Percentiles rank a stretch among this genome's conserved stretches.
These are phyloP conservation scores for Mrakia blollopis DNA, from an alignment of 768 basidiomycete species.

Conservation along the genomic window DNA sequence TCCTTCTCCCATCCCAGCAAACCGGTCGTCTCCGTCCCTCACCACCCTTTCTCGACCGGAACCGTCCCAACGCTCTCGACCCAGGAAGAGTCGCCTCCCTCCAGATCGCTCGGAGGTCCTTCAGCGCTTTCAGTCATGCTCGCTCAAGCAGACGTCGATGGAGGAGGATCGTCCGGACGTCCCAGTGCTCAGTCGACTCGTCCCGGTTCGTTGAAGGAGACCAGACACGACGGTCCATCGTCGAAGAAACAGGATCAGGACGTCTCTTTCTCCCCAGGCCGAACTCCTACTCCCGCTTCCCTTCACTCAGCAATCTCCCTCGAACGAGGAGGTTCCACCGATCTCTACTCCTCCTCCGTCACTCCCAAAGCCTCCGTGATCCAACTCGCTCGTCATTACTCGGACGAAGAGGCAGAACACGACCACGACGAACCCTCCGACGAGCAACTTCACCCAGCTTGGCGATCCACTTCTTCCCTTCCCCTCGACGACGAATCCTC, in stretches of 20 bases:
- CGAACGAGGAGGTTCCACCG: neutral
- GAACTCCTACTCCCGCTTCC: conserved; percentile 2
- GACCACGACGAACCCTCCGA: conserved; percentile 11
- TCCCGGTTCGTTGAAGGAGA: neutral
- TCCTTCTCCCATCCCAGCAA: neutral
- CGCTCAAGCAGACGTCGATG: conserved; percentile 2
- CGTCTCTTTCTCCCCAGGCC: neutral
- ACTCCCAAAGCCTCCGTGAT: conserved; percentile 5
- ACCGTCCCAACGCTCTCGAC: neutral
- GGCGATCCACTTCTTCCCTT: neutral
- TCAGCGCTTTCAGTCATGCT: conserved; percentile 25
- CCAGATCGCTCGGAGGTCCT: neutral
- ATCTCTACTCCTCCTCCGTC: neutral
- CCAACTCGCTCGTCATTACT: neutral
- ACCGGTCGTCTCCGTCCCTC: neutral
- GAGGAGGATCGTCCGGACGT: neutral
- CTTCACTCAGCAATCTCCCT: neutral
- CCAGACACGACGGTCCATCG: neutral
- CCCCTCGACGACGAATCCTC: neutral
- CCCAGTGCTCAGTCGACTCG: neutral
- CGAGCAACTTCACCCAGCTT: neutral
- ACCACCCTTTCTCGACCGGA: neutral
- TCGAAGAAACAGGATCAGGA: neutral
- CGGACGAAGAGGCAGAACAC: conserved; percentile 14
- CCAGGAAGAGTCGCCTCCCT: neutral